Percentiles rank a stretch among this genome's conserved stretches.
Conservation (phyloP, 1,284 basidiomycete species). For the Ustilago cynodontis region DNA sequence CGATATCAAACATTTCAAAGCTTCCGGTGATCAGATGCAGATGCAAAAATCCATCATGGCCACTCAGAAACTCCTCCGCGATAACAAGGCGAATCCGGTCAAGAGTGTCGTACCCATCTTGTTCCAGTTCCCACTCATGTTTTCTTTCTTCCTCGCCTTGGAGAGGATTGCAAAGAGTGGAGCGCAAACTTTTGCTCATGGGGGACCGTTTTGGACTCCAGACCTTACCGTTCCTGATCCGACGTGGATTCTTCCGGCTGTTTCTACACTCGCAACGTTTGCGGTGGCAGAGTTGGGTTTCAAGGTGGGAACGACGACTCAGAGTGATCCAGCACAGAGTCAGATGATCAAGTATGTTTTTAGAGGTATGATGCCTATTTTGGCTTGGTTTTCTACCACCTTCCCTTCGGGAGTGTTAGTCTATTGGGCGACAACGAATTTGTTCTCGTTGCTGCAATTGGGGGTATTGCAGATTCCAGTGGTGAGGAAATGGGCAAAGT, state of each 20-base stretch:
- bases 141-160: constrained; percentile 88
- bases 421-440: constrained; percentile 75
- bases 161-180: constrained; percentile 80
- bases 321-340: constrained; percentile 70
- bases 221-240: constrained; percentile 86
- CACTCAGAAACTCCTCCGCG: constrained; percentile 77
- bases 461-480: constrained; percentile 50
- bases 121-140: constrained; percentile 80
- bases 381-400: constrained; percentile 76
- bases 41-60: constrained; percentile 75
- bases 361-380: constrained; percentile 76
- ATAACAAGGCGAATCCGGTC: constrained; percentile 79
- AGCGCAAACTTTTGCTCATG: constrained; percentile 80
- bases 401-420: constrained; percentile 76
- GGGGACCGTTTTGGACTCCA: constrained; percentile 81
- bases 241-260: constrained; percentile 80
- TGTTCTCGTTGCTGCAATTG: constrained; percentile 74
- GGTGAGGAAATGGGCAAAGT: constrained; percentile 40
- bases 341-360: constrained; percentile 81
- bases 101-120: constrained; percentile 77
- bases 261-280: constrained; percentile 78
- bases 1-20: constrained; percentile 73
- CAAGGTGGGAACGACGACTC: constrained; percentile 73
- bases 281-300: constrained; percentile 76
- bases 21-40: constrained; percentile 74